A percentile compares a stretch with the other conserved stretches of the same genome.
These are phyloP conservation scores for Apiospora phragmitis DNA, from an alignment of 2,329 filamentous ascomycete species.

Conservation along the genomic window DNA sequence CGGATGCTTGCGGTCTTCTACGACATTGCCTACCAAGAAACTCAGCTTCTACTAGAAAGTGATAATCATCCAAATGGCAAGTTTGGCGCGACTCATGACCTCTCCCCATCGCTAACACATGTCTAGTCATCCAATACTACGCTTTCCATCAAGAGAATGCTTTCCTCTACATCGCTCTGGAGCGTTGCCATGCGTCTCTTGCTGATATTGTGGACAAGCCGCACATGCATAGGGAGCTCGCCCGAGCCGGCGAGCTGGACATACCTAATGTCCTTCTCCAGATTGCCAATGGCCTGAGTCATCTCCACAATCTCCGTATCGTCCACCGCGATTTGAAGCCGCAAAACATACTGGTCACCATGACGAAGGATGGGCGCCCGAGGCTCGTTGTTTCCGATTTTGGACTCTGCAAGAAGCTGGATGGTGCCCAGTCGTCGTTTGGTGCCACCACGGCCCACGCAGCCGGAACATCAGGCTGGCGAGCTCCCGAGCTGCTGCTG, in stretches of 20 bases:
- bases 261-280: slow-evolving; percentile 81
- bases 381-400: slow-evolving; percentile 97
- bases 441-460: slow-evolving; percentile 92
- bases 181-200: slow-evolving; percentile 89
- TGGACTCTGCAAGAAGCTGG: slow-evolving; percentile 94
- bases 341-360: slow-evolving; percentile 89
- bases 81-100: slow-evolving; percentile 17
- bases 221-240: slow-evolving; percentile 64
- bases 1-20: slow-evolving; percentile 96
- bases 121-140: slow-evolving; percentile 88
- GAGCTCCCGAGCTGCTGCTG: slow-evolving; percentile 87
- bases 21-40: slow-evolving; percentile 93
- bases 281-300: slow-evolving; percentile 83
- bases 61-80: slow-evolving; percentile 87
- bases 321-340: slow-evolving; percentile 97
- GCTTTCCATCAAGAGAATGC: slow-evolving; percentile 85
- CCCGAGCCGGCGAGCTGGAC: slow-evolving; percentile 72
- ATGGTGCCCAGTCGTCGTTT: slow-evolving; percentile 91
- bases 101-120: background rate
- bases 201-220: slow-evolving; percentile 87
- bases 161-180: slow-evolving; percentile 94
- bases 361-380: slow-evolving; percentile 67
- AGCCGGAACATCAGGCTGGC: slow-evolving; percentile 92
- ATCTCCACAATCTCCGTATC: slow-evolving; percentile 88
- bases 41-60: slow-evolving; percentile 84